These are phyloP conservation scores for Helicocarpus griseus DNA, from an alignment of 2,329 filamentous ascomycete genomes.

Conservation along the genomic window DNA sequence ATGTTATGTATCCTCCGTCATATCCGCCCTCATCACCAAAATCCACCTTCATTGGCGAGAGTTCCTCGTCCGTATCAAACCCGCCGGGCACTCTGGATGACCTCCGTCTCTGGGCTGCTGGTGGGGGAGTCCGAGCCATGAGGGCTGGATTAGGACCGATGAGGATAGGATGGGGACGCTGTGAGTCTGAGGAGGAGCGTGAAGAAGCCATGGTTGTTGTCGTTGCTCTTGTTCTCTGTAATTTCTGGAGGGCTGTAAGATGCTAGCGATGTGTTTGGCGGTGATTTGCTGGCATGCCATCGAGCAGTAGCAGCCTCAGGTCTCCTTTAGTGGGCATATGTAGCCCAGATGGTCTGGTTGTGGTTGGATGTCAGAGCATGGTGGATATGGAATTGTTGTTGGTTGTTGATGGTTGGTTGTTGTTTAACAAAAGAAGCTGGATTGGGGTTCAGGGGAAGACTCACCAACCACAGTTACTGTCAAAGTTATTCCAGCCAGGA, in stretches of 20 bases:
- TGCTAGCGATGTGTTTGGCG: background rate
- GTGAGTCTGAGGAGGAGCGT: background rate
- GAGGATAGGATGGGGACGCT: background rate
- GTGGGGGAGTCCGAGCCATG: background rate
- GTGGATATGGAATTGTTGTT: too few species aligned
- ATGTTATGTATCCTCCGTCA: background rate
- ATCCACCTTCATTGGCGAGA: slow-evolving; percentile 3
- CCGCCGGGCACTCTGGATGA: background rate
- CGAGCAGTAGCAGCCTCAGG: too few species aligned
- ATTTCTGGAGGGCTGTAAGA: background rate
- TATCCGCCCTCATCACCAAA: background rate
- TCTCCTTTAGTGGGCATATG: background rate
- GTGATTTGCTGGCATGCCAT: slow-evolving; percentile 1
- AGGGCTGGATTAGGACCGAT: slow-evolving; percentile 1
- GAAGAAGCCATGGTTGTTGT: slow-evolving; percentile 1
- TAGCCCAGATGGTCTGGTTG: too few species aligned
- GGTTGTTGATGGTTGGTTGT: too few species aligned
- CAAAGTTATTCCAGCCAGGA: too few species aligned
- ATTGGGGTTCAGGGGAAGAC: too few species aligned
- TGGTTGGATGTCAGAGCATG: too few species aligned
- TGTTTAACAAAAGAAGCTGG: too few species aligned
- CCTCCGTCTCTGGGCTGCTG: background rate
- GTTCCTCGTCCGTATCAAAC: slow-evolving; percentile 2
- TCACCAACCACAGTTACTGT: too few species aligned
- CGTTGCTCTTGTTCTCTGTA: too few species aligned